These are phyloP conservation scores for Exophiala bonariae DNA, from an alignment of 2,329 filamentous ascomycete genomes.

Conservation along the genomic window DNA sequence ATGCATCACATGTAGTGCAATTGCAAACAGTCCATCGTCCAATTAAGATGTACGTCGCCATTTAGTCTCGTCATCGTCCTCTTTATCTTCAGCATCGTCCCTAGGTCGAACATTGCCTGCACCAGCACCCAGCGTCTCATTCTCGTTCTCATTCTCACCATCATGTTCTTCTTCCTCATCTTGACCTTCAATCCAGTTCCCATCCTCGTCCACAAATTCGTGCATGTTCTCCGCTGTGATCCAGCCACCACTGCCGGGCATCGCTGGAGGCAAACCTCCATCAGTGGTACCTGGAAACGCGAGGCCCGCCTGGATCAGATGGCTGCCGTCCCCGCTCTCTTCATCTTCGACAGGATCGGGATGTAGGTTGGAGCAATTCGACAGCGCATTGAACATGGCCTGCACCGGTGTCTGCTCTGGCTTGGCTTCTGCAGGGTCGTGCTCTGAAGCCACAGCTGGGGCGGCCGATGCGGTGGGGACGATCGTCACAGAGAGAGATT, in stretches of 20 bases:
- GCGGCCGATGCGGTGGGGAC: conserved; percentile 35
- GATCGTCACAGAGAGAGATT: conserved; percentile 44
- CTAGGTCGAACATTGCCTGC: conserved; percentile 42
- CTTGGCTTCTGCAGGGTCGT: conserved; percentile 31
- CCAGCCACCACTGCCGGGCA: conserved; percentile 52
- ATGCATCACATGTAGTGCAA: too few species aligned
- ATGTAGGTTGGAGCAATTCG: conserved; percentile 50
- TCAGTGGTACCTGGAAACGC: conserved; percentile 35
- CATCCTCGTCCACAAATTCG: conserved; percentile 77
- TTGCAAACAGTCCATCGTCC: too few species aligned
- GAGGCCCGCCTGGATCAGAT: conserved; percentile 39
- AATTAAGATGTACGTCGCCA: conserved; percentile 53
- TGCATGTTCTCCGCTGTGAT: conserved; percentile 88
- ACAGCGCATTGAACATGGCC: conserved; percentile 45
- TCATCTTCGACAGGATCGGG: conserved; percentile 44
- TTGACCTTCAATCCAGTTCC: conserved; percentile 68
- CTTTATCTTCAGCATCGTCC: conserved; percentile 36
- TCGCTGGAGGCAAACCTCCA: conserved; percentile 46
- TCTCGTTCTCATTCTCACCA: conserved; percentile 35
- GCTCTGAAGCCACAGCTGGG: conserved; percentile 26
- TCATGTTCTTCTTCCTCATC: conserved; percentile 54
- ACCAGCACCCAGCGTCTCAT: conserved; percentile 45
- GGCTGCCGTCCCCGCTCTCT: conserved; percentile 34
- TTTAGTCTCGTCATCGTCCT: conserved; percentile 46
- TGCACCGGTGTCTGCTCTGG: conserved; percentile 40